Conservation (phyloP, 1,284 basidiomycete genomes). For the Ustilago cynodontis region DNA sequence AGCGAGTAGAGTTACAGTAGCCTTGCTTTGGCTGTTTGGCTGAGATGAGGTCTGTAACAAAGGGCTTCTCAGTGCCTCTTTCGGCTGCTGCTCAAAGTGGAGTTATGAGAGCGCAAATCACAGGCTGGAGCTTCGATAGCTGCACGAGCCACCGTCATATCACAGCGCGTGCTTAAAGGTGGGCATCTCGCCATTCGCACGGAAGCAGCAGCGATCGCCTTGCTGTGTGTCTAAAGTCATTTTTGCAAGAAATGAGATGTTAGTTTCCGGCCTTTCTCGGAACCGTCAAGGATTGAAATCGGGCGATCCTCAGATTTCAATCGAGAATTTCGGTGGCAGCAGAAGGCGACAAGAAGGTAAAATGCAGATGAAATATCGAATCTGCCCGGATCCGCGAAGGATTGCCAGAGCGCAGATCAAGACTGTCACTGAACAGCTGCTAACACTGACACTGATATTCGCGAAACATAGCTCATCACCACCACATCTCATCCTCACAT, state of each 20-base stretch:
- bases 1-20: too few species aligned
- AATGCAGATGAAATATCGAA: background rate
- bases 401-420: conserved; percentile 7
- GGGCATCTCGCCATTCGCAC: conserved; percentile 16
- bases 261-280: conserved; percentile 41
- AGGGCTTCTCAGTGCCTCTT: background rate
- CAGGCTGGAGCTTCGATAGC: too few species aligned
- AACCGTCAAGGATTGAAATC: conserved; percentile 11
- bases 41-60: background rate
- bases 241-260: conserved; percentile 9
- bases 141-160: conserved; percentile 49
- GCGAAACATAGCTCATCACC: conserved; percentile 9
- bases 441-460: background rate
- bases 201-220: conserved; percentile 13
- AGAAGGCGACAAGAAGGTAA: background rate
- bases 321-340: conserved; percentile 17
- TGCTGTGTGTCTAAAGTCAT: too few species aligned
- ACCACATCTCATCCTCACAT: conserved; percentile 1
- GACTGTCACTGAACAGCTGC: background rate
- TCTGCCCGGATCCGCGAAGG: conserved; percentile 26
- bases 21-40: too few species aligned
- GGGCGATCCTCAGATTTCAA: background rate
- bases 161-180: conserved; percentile 9
- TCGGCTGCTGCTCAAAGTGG: too few species aligned
- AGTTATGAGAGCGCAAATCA: conserved; percentile 16